These are phyloP conservation scores for Septoria linicola DNA, from an alignment of 2,329 filamentous ascomycete genomes.

Conservation along the genomic window DNA sequence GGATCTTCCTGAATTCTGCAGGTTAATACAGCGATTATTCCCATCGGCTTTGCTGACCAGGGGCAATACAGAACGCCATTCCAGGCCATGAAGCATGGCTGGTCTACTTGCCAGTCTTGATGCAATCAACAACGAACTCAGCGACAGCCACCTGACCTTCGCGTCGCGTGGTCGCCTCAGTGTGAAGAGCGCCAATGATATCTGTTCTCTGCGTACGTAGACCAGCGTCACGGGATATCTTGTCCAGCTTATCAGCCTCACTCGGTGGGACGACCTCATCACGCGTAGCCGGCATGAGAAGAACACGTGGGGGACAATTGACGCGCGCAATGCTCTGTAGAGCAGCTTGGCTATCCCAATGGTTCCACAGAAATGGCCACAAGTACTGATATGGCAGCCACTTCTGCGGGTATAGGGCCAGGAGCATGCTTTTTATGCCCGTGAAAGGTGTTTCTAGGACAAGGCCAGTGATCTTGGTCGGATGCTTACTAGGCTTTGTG, in stretches of 20 bases:
- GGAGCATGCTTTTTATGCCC: conserved; percentile 68
- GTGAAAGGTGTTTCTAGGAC: conserved; percentile 76
- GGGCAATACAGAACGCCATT: too few species aligned
- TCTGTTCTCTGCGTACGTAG: conserved; percentile 42
- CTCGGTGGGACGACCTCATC: conserved; percentile 60
- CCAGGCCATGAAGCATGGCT: too few species aligned
- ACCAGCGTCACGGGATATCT: conserved; percentile 38
- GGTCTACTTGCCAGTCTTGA: too few species aligned
- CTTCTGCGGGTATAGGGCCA: conserved; percentile 71
- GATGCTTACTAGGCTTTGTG: conserved; percentile 36
- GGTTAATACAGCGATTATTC: background rate
- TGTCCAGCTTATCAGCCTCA: conserved; percentile 56
- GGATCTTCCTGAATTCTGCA: too few species aligned
- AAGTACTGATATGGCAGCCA: conserved; percentile 78
- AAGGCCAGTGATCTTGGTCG: conserved; percentile 46
- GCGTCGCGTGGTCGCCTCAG: conserved; percentile 46
- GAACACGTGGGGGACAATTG: conserved; percentile 36
- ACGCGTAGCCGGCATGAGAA: conserved; percentile 57
- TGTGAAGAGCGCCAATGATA: conserved; percentile 52
- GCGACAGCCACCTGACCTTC: conserved; percentile 45
- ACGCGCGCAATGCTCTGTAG: conserved; percentile 42
- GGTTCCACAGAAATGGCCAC: conserved; percentile 68
- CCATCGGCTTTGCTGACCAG: too few species aligned
- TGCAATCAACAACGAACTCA: conserved; percentile 16
- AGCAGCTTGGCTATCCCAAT: conserved; percentile 50